These are phyloP conservation scores for Pezicula radicicola DNA, from an alignment of 2,329 filamentous ascomycete genomes.

Conservation along the genomic window DNA sequence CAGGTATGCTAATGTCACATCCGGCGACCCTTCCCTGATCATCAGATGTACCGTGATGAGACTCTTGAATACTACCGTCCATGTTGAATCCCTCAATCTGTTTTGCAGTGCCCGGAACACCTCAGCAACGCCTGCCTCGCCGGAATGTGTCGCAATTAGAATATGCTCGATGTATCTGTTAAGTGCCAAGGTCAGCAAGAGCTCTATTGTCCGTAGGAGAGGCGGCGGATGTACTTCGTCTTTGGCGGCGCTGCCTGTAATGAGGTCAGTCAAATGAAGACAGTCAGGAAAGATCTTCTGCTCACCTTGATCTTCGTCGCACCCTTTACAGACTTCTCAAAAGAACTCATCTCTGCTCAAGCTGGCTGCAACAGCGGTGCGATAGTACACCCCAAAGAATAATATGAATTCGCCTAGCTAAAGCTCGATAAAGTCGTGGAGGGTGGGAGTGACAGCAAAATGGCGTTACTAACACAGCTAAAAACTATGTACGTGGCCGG, in stretches of 20 bases:
- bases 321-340: slow-evolving; percentile 99
- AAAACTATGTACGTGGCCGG: too few species aligned
- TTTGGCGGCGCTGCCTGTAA: slow-evolving; percentile 87
- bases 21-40: slow-evolving; percentile 90
- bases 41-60: slow-evolving; percentile 95
- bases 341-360: slow-evolving; percentile 64
- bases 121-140: slow-evolving; percentile 91
- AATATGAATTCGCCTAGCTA: too few species aligned
- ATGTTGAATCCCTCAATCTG: slow-evolving; percentile 90
- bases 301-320: slow-evolving; percentile 94
- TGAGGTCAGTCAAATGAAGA: background rate
- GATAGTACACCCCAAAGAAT: slow-evolving; percentile 8
- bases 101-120: slow-evolving; percentile 90
- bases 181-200: slow-evolving; percentile 14
- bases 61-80: slow-evolving; percentile 99
- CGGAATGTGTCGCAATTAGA: slow-evolving; percentile 88
- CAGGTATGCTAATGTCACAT: slow-evolving; percentile 83
- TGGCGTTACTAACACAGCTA: too few species aligned
- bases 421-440: background rate
- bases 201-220: background rate
- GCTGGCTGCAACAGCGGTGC: slow-evolving; percentile 11
- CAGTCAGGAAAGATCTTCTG: slow-evolving; percentile 3
- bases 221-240: slow-evolving; percentile 69
- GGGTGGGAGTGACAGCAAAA: background rate
- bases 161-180: slow-evolving; percentile 78